Base-by-base conservation (phyloP, 495 filamentous ascomycete species). In the Apodospora peruviana region DNA sequence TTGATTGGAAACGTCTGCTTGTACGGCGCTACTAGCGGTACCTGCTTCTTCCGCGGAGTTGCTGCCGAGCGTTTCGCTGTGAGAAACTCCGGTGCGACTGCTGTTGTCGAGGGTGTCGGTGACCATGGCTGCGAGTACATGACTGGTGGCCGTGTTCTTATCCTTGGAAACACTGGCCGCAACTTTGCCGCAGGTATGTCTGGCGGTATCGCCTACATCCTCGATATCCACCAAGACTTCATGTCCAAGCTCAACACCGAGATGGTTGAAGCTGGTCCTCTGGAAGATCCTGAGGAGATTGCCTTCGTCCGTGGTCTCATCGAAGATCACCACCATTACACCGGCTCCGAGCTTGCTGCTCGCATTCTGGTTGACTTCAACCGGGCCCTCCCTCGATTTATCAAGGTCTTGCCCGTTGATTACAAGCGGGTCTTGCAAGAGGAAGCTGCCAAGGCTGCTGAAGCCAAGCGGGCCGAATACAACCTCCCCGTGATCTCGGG, bases 101-200 rank as follows among this genome's bases (percentile, higher is more conserved):
- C 94, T 24, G 88, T 99, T 54, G 91, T 97, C 55, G 93, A 99
- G 72, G 93, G 94, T 69, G 83, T 95, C 45, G 93, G 93, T 75
- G 93, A 99, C 66, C 93, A 99, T 64, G 90, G 91, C 40, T 97
- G 91, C 64, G 93, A 99, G 74, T 99, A 99, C 79, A 99, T 99
- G 93, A 98, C 93, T 50, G 93, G 93, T 61, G 93, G 93, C 61
- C 89, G 94, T 64, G 82, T 97, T 32, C 73, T 99, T 49, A 76
- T 94, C 51, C 77, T 99, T 39, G 93, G 93, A 49, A 81, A 84
- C 59, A 96, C 89, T 59, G 93, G 93, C n/a, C 93, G 93, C 53
- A 99, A 99, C 78, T 99, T 99, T 60, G 93, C 94, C 60, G 93
- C 93, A 49, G 93, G 93, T 74, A 99, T 99, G 93, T 97, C 91